Conservation (phyloP, 2,329 filamentous ascomycete genomes). For the Aurifilum marmelostoma region DNA sequence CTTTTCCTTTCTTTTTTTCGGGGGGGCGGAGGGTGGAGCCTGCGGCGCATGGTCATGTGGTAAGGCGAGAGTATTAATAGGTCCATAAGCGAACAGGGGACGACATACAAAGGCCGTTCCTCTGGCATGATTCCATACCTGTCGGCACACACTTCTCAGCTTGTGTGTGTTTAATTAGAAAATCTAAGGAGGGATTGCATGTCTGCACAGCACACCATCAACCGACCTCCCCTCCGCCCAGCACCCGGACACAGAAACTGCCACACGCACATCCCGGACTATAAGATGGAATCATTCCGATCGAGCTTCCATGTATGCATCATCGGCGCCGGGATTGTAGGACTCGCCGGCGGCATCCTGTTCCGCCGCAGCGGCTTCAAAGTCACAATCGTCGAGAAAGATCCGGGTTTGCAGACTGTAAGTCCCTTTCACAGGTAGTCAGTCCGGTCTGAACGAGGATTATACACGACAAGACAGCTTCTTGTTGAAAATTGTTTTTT, state of each 20-base stretch:
- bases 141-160: no score
- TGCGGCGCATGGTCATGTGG: not conserved
- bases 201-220: not conserved
- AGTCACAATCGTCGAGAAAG: conserved; percentile 32
- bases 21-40: no score
- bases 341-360: conserved; percentile 31
- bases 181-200: not conserved
- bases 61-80: not conserved
- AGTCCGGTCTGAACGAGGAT: not conserved
- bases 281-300: conserved; percentile 1
- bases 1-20: no score
- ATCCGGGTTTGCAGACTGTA: conserved; percentile 30
- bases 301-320: conserved; percentile 30
- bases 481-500: no score
- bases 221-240: not conserved
- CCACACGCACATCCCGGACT: not conserved
- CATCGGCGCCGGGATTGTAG: conserved; percentile 32
- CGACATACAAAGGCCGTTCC: not conserved
- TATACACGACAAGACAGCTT: no score
- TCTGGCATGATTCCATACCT: not conserved
- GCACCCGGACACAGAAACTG: no score
- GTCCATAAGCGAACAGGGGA: not conserved
- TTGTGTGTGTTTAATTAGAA: no score
- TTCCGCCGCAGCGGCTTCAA: conserved; percentile 31
- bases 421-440: not conserved